These are phyloP conservation scores for Akanthomyces dipterigenus DNA, from an alignment of 2,329 filamentous ascomycete genomes.

Conservation along the genomic window DNA sequence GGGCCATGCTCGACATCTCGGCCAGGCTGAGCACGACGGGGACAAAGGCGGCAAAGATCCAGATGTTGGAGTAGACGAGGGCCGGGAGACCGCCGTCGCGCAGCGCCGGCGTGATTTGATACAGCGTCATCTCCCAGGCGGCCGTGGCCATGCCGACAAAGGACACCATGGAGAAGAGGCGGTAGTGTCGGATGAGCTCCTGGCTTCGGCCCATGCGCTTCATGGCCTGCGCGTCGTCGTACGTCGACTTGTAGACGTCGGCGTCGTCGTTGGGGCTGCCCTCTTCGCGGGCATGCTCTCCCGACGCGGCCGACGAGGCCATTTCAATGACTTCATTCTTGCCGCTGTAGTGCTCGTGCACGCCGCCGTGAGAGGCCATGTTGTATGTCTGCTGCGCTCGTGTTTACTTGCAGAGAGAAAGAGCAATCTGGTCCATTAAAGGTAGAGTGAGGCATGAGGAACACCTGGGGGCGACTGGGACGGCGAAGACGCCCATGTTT, in stretches of 20 bases:
- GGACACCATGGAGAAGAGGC: constrained; percentile 12
- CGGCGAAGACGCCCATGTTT: background rate
- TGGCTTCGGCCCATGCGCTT: constrained; percentile 8
- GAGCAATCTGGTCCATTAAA: background rate
- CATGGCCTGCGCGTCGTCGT: constrained; percentile 1
- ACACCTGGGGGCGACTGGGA: no score
- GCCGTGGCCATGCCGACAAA: constrained; percentile 11
- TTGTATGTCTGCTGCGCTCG: no score
- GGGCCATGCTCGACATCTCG: constrained; percentile 10
- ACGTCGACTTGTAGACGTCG: constrained; percentile 7
- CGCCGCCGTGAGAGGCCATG: background rate
- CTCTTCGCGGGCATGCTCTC: background rate
- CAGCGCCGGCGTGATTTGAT: constrained; percentile 10
- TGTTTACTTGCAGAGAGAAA: background rate
- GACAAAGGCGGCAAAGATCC: constrained; percentile 6
- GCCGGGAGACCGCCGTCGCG: constrained; percentile 3
- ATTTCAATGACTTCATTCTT: background rate
- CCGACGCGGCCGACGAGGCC: background rate
- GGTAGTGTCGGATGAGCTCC: constrained; percentile 11
- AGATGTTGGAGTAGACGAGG: constrained; percentile 9
- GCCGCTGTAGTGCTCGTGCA: background rate
- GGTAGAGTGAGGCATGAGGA: no score
- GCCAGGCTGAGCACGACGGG: constrained; percentile 11
- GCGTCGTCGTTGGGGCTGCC: background rate
- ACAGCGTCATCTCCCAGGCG: constrained; percentile 9